A percentile compares a stretch with the other conserved stretches of the same genome.
These are phyloP conservation scores for Pyropia yezoensis DNA, from an alignment of 23 red algal genomes.

Conservation along the genomic window DNA sequence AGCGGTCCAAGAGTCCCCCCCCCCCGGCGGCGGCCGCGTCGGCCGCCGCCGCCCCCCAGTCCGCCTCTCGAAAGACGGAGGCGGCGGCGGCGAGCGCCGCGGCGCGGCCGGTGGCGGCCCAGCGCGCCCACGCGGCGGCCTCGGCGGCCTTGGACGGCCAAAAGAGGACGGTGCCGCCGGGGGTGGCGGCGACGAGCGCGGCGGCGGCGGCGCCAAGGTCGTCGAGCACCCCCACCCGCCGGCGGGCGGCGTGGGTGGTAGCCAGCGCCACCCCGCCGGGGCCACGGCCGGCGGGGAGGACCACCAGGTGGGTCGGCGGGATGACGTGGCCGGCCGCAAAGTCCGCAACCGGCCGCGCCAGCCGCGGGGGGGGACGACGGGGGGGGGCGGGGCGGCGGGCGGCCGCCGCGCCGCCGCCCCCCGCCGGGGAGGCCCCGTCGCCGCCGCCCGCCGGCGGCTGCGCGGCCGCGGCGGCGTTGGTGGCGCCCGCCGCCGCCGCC, in stretches of 20 bases:
- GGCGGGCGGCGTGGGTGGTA: conserved; percentile 48
- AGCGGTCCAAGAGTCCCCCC: too few relatives aligned
- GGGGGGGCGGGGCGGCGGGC: neutral
- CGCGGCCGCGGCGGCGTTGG: too few relatives aligned
- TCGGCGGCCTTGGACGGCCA: conserved; percentile 67
- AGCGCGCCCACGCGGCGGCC: conserved; percentile 13
- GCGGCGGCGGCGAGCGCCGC: conserved; percentile 15
- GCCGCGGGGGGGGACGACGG: neutral
- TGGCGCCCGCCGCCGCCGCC: too few relatives aligned
- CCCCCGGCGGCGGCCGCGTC: neutral
- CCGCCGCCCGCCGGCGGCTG: too few relatives aligned
- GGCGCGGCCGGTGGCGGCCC: conserved; percentile 14
- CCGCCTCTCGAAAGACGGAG: conserved; percentile 47
- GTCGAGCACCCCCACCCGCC: conserved; percentile 18
- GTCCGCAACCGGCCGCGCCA: neutral
- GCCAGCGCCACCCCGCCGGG: conserved; percentile 26
- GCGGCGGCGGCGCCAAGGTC: conserved; percentile 57
- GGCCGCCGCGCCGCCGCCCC: neutral
- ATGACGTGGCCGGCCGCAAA: conserved; percentile 84
- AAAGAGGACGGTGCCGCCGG: conserved; percentile 77
- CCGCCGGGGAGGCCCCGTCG: too few relatives aligned
- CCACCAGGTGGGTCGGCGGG: conserved; percentile 52
- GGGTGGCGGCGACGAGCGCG: conserved; percentile 13
- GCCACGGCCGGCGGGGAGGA: conserved; percentile 35
- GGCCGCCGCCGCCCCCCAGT: conserved; percentile 23